Evolutionary conservation across 371 early-diverging fungal species (phyloP), one percentile per base, ranked within the genome.

Genomic region (Saksenaea vasiformis): DNA sequence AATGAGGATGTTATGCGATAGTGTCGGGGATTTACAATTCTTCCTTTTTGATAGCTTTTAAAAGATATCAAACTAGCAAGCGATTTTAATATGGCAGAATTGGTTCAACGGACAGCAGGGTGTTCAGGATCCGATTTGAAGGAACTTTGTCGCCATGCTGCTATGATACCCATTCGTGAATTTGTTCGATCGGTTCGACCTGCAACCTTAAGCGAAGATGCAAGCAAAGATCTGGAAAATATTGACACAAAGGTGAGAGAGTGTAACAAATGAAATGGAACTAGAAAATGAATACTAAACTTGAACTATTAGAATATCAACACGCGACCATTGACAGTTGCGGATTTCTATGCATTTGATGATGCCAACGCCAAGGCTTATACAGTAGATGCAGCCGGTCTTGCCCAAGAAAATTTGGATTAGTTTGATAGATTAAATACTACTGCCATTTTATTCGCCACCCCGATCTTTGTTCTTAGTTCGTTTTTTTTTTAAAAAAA

Each of bases 61-160:
- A 76, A 82, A 31, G 75, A 84, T 62, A 87, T 88, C 39, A 78
- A 85, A 14, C 64, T 97, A 5, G 91, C 87, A 1, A 64, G 78
- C 1, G 84, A 77, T 26, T 95, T 96, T 68, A 86, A 94, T 57
- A 70, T 93, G 68, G 79, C 85, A 2, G 76, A 82, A 61, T 78
- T 98, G n/a, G 95, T 92, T 0, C 63, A 74, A 27, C 73, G 82
- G 54, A 96, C 98, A 3, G 85, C 83, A n/a, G 95, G 94, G 15
- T 91, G 89, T 68, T 96, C 98, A 22, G 97, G 95, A 44, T 92
- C 93, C 67, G 99, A 98, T 63, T 80, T 98, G 71, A 97, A 98
- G 80, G 99, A 98, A 69, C 85, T 97, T 36, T 97, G 98, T 69
- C 88, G 99, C 54, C 91, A 93, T 62, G 98, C 98, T 1, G 95